Conservation (phyloP, 2,329 filamentous ascomycete species). For the Trichophaea hybrida region DNA sequence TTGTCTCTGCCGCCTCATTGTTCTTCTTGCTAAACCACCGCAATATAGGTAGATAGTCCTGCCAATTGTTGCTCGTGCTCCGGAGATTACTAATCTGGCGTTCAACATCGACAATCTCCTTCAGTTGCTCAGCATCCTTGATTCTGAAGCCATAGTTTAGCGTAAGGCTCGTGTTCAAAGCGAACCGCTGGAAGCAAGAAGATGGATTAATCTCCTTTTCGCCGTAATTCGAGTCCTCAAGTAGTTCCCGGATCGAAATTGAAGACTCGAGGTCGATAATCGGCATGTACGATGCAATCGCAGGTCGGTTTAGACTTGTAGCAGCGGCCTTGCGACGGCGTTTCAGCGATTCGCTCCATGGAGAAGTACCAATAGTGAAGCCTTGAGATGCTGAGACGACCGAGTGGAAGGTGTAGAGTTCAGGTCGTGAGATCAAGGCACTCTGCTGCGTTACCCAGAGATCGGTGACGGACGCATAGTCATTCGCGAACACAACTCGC, state of each 20-base stretch:
- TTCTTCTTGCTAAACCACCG: slow-evolving; percentile 50
- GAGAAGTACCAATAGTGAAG: slow-evolving; percentile 70
- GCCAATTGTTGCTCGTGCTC: slow-evolving; percentile 69
- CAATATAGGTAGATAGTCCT: slow-evolving; percentile 67
- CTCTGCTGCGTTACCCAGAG: slow-evolving; percentile 71
- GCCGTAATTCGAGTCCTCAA: slow-evolving; percentile 41
- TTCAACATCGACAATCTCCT: slow-evolving; percentile 63
- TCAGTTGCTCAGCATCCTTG: slow-evolving; percentile 49
- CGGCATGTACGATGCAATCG: slow-evolving; percentile 65
- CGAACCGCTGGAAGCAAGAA: slow-evolving; percentile 59
- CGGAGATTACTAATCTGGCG: slow-evolving; percentile 61
- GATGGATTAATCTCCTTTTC: slow-evolving; percentile 40
- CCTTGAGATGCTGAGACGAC: slow-evolving; percentile 64
- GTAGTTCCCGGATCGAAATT: slow-evolving; percentile 56
- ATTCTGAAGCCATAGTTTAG: slow-evolving; percentile 70
- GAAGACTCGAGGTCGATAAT: slow-evolving; percentile 66
- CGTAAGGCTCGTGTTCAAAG: slow-evolving; percentile 61
- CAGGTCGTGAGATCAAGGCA: slow-evolving; percentile 61
- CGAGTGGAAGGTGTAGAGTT: slow-evolving; percentile 45
- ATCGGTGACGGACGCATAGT: slow-evolving; percentile 56
- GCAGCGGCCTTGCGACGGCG: slow-evolving; percentile 61
- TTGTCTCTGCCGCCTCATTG: slow-evolving; percentile 48
- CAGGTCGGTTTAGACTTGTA: slow-evolving; percentile 61
- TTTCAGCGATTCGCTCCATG: slow-evolving; percentile 73
- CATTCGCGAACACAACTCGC: slow-evolving; percentile 61